These are phyloP conservation scores for Lagenaria siceraria DNA, from an alignment of 306 rosid species.

Conservation along the genomic window DNA sequence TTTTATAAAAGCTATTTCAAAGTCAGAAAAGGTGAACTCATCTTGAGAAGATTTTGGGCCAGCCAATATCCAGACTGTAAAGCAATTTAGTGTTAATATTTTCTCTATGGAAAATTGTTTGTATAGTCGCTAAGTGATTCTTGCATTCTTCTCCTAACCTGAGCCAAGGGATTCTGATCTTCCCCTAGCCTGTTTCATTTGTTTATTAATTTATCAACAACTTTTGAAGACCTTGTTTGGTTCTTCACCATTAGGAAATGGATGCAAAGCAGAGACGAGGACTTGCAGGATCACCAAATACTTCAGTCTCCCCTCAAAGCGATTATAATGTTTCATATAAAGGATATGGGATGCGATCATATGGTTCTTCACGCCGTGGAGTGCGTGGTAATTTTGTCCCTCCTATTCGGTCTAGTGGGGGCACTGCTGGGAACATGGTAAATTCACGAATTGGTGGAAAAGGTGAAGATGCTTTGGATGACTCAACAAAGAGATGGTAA, in stretches of 20 bases:
- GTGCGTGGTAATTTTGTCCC: constrained; percentile 83
- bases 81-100: neutral
- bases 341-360: constrained; percentile 56
- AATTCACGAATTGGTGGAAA: constrained; percentile 49
- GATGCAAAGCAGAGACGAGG: constrained; percentile 44
- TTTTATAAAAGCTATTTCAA: neutral
- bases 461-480: constrained; percentile 62
- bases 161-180: neutral
- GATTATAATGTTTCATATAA: constrained; percentile 28
- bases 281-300: constrained; percentile 36
- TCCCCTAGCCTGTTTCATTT: neutral
- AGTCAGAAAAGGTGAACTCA: neutral
- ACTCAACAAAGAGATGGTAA: constrained; percentile 84
- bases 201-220: neutral
- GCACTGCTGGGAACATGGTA: constrained; percentile 40
- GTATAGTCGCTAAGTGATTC: neutral
- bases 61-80: neutral
- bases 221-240: neutral
- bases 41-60: neutral
- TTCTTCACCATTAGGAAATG: constrained; percentile 32
- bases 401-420: constrained; percentile 68
- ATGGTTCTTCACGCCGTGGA: constrained; percentile 70
- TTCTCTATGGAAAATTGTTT: neutral
- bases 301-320: constrained; percentile 41
- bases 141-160: neutral